Conservation (phyloP, 2,329 filamentous ascomycete genomes). For the Fusarium lateritium region DNA sequence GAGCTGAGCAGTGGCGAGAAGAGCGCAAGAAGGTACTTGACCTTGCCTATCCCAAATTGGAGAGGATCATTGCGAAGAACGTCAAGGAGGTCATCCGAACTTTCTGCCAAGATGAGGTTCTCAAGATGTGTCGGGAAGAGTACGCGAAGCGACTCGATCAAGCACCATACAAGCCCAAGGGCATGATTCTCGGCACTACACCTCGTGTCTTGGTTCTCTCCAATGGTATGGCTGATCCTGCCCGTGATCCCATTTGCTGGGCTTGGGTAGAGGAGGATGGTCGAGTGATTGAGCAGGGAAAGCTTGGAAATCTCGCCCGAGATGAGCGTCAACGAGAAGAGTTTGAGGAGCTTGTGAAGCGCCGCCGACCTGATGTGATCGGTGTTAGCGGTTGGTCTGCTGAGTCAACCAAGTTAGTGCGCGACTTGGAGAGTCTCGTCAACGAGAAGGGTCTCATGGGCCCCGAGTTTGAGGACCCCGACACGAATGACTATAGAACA, state of each 20-base stretch:
- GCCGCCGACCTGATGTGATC: slow-evolving; percentile 89
- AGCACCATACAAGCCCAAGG: slow-evolving; percentile 94
- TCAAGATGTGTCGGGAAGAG: slow-evolving; percentile 89
- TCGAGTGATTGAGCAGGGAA: slow-evolving; percentile 88
- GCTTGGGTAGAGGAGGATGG: slow-evolving; percentile 95
- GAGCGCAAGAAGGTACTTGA: slow-evolving; percentile 89
- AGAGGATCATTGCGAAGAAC: slow-evolving; percentile 87
- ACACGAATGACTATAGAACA: slow-evolving; percentile 80
- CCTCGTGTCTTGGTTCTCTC: slow-evolving; percentile 90
- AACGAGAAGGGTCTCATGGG: slow-evolving; percentile 83
- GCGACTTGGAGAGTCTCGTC: slow-evolving; percentile 84
- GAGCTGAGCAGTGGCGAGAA: slow-evolving; percentile 95
- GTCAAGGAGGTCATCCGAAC: slow-evolving; percentile 96
- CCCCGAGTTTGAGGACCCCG: slow-evolving; percentile 84
- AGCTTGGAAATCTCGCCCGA: slow-evolving; percentile 82
- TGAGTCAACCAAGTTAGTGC: slow-evolving; percentile 86
- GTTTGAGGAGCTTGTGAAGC: slow-evolving; percentile 84
- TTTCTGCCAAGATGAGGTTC: slow-evolving; percentile 92
- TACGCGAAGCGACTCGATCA: slow-evolving; percentile 94
- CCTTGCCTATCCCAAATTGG: slow-evolving; percentile 83
- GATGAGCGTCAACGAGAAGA: slow-evolving; percentile 77
- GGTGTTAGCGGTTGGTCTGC: slow-evolving; percentile 90
- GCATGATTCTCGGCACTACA: slow-evolving; percentile 88
- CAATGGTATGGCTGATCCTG: slow-evolving; percentile 82
- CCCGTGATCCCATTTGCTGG: slow-evolving; percentile 88